A percentile compares a stretch with the other conserved stretches of the same genome.
phyloP scores from a whole-genome alignment of 345 rosid species.

The Psidium guajava region DNA sequence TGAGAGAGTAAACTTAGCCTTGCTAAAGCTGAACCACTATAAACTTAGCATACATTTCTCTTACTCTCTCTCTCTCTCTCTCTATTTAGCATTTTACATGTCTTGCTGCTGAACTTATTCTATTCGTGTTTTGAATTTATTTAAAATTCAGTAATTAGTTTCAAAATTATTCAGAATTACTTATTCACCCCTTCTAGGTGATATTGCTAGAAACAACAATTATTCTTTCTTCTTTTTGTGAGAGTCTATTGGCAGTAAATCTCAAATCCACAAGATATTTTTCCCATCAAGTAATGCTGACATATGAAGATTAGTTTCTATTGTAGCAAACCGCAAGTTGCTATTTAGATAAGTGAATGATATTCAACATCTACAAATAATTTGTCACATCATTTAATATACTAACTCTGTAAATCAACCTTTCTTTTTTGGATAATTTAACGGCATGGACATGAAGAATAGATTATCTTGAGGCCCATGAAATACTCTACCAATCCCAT shows the following conservation, averaged over 20 bases:
- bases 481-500: not conserved
- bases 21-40: no score
- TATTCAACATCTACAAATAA: not conserved
- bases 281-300: not conserved
- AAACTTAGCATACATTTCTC: no score
- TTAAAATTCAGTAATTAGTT: no score
- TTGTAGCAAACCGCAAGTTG: not conserved
- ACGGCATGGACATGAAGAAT: no score
- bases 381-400: not conserved
- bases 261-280: not conserved
- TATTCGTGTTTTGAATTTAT: no score
- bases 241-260: not conserved
- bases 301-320: not conserved
- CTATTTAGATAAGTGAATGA: not conserved
- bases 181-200: no score
- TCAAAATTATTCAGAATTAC: no score
- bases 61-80: no score
- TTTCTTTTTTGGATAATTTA: not conserved
- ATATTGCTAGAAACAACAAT: no score
- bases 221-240: not conserved
- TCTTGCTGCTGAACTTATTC: no score
- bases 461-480: not conserved
- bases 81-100: no score
- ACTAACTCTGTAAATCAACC: not conserved
- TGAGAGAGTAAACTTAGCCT: no score